Base-by-base conservation (phyloP, 176 grass and related monocot genomes). In the Phoenix roebelenii region DNA sequence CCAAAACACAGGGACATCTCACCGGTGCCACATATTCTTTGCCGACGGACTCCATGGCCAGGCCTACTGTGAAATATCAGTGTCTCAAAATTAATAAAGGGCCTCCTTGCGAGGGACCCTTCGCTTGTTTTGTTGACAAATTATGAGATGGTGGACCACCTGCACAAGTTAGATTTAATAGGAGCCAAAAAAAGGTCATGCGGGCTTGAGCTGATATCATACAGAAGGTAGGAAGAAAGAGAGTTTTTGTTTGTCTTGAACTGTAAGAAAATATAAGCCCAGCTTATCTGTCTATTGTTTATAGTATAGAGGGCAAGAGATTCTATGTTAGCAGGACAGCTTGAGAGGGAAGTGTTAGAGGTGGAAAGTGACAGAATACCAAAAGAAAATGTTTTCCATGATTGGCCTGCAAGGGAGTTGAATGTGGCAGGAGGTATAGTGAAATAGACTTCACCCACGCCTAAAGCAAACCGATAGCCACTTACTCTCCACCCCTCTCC, bases 311-410 rank as follows among this genome's bases (percentile, higher is more conserved):
- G 6, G 7, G 68, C 55, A 55, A 50, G 70, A 54, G n/a, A 56
- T 66, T 56, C 9, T 25, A 15, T 44, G 35, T 44, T 44, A 23
- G 49, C 66, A 30, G 6, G 7, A 32, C 15, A 35, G 58, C 58
- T 60, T 60, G 58, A 32, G 58, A 60, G 26, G 58, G 79, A 62
- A 60, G 71, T 51, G 67, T 72, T 62, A 73, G 76, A 63, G 89
- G 63, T 78, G 79, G 90, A 95, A 29, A 72, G 82, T 63, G 90
- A 89, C 82, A 79, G 32, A 59, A 62, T 32, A 95, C 82, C 85
- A 85, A 58, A 51, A 67, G 66, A 67, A 72, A 76, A 78, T 88
- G 66, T 74, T 74, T 71, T 67, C 62, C 22, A 70, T 60, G 72
- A 85, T 87, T 89, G 63, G 70, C 35, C 68, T 74, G 52, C 55